Evolutionary conservation across 345 rosid genomes (phyloP), one percentile per base, ranked within the genome.

Genomic region (Isatis tinctoria): DNA sequence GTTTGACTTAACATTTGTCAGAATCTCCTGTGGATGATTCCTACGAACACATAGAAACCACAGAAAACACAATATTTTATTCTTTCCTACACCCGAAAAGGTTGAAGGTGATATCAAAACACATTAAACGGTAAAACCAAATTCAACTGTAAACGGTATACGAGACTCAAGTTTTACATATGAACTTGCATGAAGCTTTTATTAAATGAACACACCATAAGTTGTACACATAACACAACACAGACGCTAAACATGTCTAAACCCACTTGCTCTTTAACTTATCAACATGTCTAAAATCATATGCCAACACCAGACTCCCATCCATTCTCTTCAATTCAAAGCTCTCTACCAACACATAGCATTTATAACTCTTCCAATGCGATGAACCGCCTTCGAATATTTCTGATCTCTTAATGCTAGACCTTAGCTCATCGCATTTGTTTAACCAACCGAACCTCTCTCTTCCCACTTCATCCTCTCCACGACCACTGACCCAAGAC

Each of bases 381-480:
- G n/a, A n/a, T n/a, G n/a, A n/a, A n/a, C n/a, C n/a, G n/a, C n/a
- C n/a, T n/a, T n/a, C n/a, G 14, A 71, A 48, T 63, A 70, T 74
- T 68, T 80, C 84, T 4, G 28, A 67, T 36, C 52, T 79, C 52
- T 81, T 79, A 33, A 89, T 73, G 18, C 56, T 60, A 27, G 72
- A 70, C 11, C 28, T 45, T 32, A 26, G 9, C 24, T 5, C 58
- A 26, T 35, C 70, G 64, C 92, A 36, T 27, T 27, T 53, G 6
- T 14, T 27, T 53, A 2, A 9, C 62, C 92, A 89, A 9, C 87
- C 89, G 24, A 85, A 80, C 22, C 67, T 83, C 61, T 77, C 74
- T 79, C 74, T 74, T 83, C 87, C 86, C 80, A 76, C 66, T 79
- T 85, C 85, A 90, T 84, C 69, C 79, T 85, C 79, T 86, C 91